Evolutionary conservation across 441 rosid genomes (phyloP).

Genomic region (Melastoma candidum): DNA sequence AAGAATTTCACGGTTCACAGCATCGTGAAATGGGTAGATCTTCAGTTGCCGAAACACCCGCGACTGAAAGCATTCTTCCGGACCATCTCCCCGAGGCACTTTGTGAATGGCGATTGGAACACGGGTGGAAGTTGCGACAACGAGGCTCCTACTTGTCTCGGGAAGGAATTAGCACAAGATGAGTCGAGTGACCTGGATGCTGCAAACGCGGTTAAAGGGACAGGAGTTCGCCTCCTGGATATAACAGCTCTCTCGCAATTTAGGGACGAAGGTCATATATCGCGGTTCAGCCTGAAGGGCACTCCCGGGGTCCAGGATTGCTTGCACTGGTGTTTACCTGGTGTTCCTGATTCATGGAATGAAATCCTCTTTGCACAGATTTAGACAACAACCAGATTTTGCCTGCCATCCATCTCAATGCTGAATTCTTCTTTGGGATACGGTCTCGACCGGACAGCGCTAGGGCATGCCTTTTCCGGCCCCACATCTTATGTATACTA

Average conservation of each 20-base stretch:
- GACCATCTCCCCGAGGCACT: slow-evolving; percentile 90
- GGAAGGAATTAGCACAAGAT: slow-evolving; percentile 67
- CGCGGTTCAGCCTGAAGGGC: slow-evolving; percentile 61
- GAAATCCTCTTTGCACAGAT: slow-evolving; percentile 73
- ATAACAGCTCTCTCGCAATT: slow-evolving; percentile 65
- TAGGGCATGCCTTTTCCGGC: no score
- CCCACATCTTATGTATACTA: no score
- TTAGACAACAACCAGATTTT: slow-evolving; percentile 1
- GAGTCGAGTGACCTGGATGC: slow-evolving; percentile 60
- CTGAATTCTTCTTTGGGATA: no score
- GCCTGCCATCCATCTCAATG: no score
- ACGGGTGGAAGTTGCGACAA: slow-evolving; percentile 94
- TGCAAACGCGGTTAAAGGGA: slow-evolving; percentile 55
- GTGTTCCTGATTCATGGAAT: slow-evolving; percentile 95
- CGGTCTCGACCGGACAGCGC: no score
- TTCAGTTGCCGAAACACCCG: slow-evolving; percentile 55
- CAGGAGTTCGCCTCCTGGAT: slow-evolving; percentile 67
- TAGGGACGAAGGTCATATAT: slow-evolving; percentile 92
- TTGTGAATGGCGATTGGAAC: slow-evolving; percentile 89
- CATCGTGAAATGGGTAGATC: slow-evolving; percentile 62
- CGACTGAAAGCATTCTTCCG: slow-evolving; percentile 66
- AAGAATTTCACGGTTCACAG: slow-evolving; percentile 82
- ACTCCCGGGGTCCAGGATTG: slow-evolving; percentile 64
- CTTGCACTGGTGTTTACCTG: slow-evolving; percentile 95
- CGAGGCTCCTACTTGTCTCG: slow-evolving; percentile 68